Percentiles rank a stretch among this genome's conserved stretches.
These are phyloP conservation scores for Dendryphion nanum DNA, from an alignment of 2,329 filamentous ascomycete species.

Conservation along the genomic window DNA sequence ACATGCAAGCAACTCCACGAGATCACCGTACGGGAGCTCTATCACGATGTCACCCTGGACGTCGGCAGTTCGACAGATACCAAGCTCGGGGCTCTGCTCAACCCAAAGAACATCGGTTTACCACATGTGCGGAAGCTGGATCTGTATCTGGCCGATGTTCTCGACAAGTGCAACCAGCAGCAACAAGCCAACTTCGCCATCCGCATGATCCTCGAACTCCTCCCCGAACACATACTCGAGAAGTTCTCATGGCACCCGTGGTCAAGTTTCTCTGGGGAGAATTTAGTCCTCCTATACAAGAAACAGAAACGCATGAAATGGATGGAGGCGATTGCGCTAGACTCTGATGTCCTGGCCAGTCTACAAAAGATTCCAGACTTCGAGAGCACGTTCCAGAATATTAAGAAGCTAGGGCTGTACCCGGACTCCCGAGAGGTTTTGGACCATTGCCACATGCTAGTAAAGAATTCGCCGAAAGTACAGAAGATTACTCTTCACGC, in stretches of 20 bases:
- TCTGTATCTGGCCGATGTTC: slow-evolving; percentile 45
- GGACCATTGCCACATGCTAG: slow-evolving; percentile 43
- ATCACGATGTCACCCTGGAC: slow-evolving; percentile 48
- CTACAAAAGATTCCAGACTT: slow-evolving; percentile 44
- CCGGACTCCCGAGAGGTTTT: slow-evolving; percentile 47
- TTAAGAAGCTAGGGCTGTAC: slow-evolving; percentile 47
- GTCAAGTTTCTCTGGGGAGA: slow-evolving; percentile 48
- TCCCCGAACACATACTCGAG: slow-evolving; percentile 50
- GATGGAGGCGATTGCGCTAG: slow-evolving; percentile 49
- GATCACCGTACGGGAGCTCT: slow-evolving; percentile 47
- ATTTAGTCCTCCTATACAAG: slow-evolving; percentile 47
- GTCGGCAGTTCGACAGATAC: slow-evolving; percentile 46
- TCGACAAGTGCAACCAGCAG: slow-evolving; percentile 45
- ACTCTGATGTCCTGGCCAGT: slow-evolving; percentile 41
- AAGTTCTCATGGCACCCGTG: slow-evolving; percentile 53
- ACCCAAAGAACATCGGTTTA: slow-evolving; percentile 48
- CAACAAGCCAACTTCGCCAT: slow-evolving; percentile 49
- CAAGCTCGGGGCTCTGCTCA: slow-evolving; percentile 46
- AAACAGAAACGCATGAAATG: slow-evolving; percentile 51
- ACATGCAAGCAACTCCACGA: slow-evolving; percentile 48
- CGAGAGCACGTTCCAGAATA: slow-evolving; percentile 41
- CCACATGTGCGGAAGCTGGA: slow-evolving; percentile 46
- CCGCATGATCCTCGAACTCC: slow-evolving; percentile 49
- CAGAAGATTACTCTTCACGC: slow-evolving; percentile 50
- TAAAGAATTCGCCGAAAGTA: slow-evolving; percentile 42